Percentiles rank a stretch among this genome's conserved stretches.
phyloP scores from a whole-genome alignment of 2,329 filamentous ascomycete genomes.

The Ophiostoma perfectum region DNA sequence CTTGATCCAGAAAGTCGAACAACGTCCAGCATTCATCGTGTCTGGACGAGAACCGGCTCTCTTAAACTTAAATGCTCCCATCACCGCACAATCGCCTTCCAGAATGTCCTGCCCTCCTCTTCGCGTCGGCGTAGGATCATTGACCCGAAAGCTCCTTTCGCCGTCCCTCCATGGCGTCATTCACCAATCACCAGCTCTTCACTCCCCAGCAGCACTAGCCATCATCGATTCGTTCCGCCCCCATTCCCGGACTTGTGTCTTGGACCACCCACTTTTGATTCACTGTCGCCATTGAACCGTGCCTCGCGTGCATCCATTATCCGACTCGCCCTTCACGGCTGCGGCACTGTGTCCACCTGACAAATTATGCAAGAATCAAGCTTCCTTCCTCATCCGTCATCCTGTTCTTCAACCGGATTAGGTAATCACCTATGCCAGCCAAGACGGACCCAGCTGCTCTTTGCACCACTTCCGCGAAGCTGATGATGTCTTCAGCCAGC shows the following conservation, averaged over 20 bases:
- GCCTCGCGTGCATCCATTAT: no score
- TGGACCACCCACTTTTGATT: not conserved
- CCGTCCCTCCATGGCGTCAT: conserved; percentile 1
- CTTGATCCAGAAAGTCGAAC: no score
- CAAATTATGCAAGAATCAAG: not conserved
- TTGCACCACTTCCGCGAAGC: no score
- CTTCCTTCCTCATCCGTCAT: not conserved
- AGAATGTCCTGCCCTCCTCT: not conserved
- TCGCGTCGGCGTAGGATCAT: not conserved
- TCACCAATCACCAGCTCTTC: not conserved
- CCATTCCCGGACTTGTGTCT: not conserved
- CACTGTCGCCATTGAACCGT: no score
- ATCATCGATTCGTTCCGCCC: not conserved
- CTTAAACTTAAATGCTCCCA: not conserved
- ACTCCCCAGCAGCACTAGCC: not conserved
- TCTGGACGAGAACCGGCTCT: no score
- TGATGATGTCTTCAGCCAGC: not conserved
- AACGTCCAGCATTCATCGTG: no score
- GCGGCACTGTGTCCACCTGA: no score
- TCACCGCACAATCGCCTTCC: not conserved
- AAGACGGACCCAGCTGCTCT: not conserved
- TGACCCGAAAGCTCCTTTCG: not conserved
- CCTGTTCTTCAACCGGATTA: not conserved
- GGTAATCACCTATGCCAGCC: not conserved
- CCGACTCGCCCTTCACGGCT: no score